Conservation (phyloP, 192 early-diverging fungal genomes). For the Backusella mclennaniae region DNA sequence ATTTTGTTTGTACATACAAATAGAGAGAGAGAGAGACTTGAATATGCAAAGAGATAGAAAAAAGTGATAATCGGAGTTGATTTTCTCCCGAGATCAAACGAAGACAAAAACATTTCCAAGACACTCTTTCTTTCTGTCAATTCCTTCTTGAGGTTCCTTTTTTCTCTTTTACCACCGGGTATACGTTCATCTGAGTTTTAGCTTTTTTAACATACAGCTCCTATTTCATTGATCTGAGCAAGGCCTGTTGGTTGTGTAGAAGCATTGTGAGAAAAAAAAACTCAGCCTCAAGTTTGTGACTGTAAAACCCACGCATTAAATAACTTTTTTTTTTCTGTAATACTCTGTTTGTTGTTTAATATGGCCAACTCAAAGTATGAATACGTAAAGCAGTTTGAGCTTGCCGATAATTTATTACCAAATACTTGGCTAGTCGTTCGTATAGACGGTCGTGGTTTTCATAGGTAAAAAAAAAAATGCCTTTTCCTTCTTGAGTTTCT, state of each 20-base stretch:
- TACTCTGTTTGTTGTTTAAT: neutral
- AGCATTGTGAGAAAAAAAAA: no score
- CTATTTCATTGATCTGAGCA: neutral
- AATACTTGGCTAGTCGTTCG: conserved; percentile 90
- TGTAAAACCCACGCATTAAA: neutral
- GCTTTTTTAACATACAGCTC: neutral
- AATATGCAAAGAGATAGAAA: neutral
- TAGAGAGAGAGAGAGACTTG: neutral
- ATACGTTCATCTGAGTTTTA: neutral
- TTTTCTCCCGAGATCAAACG: neutral
- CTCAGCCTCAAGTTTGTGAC: conserved; percentile 2
- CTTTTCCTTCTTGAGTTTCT: neutral
- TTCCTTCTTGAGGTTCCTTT: neutral
- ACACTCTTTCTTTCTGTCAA: neutral
- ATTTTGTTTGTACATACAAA: neutral
- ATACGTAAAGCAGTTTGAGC: conserved; percentile 91
- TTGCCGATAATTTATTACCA: conserved; percentile 69
- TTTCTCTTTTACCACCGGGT: neutral
- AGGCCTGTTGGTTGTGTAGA: neutral
- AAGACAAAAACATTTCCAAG: neutral
- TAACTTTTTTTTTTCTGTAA: neutral
- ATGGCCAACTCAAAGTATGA: conserved; percentile 96
- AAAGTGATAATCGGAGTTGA: neutral
- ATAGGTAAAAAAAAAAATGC: conserved; percentile 41
- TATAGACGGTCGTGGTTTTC: conserved; percentile 90